Conservation (phyloP, 2,329 filamentous ascomycete genomes). For the Pseudocercospora macadamiae region DNA sequence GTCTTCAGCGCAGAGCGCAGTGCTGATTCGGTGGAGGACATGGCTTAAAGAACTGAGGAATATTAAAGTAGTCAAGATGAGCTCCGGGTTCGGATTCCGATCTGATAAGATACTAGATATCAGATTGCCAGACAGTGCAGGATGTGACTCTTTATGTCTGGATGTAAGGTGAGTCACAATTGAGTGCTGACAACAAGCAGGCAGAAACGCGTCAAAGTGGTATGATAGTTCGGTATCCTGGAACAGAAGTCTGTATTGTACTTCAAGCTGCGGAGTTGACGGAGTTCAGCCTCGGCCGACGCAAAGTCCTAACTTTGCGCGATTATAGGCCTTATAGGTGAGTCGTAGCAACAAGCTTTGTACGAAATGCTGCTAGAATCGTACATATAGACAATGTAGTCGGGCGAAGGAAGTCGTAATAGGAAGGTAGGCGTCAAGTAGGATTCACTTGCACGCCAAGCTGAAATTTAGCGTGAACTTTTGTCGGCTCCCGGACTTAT, state of each 20-base stretch:
- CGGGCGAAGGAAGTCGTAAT: no score
- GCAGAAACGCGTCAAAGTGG: background rate
- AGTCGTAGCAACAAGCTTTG: background rate
- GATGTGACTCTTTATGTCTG: no score
- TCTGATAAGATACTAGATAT: background rate
- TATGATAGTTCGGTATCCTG: no score
- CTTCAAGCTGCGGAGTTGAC: background rate
- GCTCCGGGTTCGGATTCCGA: background rate
- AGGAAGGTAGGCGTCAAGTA: no score
- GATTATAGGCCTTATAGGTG: background rate
- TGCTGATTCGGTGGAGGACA: background rate
- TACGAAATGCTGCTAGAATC: no score
- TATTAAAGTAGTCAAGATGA: background rate
- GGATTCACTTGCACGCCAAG: no score
- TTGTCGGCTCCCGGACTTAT: no score
- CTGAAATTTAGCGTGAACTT: no score
- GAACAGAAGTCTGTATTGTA: no score
- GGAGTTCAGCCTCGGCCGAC: background rate
- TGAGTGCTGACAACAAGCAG: background rate
- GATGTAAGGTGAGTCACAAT: background rate
- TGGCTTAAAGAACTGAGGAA: background rate
- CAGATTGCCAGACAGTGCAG: no score
- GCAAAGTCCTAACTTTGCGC: background rate
- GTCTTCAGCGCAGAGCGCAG: background rate
- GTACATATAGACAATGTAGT: no score